Evolutionary conservation across 305 asterid species (phyloP).

Genomic region (Fraxinus angustifolia): DNA sequence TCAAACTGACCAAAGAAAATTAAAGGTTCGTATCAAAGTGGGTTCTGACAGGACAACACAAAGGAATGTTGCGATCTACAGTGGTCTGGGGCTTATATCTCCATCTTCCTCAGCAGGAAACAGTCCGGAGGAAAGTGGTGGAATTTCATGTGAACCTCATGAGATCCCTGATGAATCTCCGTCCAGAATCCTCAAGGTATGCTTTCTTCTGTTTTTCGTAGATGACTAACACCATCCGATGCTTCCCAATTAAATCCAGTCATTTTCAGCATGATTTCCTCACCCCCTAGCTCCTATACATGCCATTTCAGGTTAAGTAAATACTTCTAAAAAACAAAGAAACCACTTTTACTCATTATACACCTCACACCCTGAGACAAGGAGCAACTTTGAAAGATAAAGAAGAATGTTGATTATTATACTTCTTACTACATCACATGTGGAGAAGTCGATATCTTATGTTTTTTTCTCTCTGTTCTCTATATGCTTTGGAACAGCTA

Average conservation of each 20-base stretch:
- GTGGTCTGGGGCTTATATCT: slow-evolving; percentile 75
- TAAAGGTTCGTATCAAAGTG: slow-evolving; percentile 76
- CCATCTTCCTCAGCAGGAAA: slow-evolving; percentile 76
- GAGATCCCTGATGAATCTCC: slow-evolving; percentile 51
- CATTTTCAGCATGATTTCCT: not conserved
- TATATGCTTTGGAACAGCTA: slow-evolving; percentile 43
- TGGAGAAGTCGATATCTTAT: slow-evolving; percentile 16
- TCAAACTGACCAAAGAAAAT: slow-evolving; percentile 41
- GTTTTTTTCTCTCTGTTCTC: slow-evolving; percentile 17
- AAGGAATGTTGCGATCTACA: slow-evolving; percentile 64
- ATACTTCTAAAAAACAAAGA: not conserved
- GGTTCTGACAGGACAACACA: slow-evolving; percentile 55
- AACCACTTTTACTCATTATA: not conserved
- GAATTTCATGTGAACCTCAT: slow-evolving; percentile 34
- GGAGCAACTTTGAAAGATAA: slow-evolving; percentile 13
- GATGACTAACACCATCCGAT: not conserved
- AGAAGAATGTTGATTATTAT: not conserved
- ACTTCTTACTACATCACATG: not conserved
- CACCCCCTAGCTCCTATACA: not conserved
- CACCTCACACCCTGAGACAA: slow-evolving; percentile 8
- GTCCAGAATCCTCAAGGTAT: slow-evolving; percentile 59
- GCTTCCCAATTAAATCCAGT: not conserved
- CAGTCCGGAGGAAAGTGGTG: slow-evolving; percentile 66
- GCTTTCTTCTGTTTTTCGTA: slow-evolving; percentile 16
- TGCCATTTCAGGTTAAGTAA: not conserved